phyloP scores from a whole-genome alignment of 208 protist species.

The Acanthamoeba sp. region DNA sequence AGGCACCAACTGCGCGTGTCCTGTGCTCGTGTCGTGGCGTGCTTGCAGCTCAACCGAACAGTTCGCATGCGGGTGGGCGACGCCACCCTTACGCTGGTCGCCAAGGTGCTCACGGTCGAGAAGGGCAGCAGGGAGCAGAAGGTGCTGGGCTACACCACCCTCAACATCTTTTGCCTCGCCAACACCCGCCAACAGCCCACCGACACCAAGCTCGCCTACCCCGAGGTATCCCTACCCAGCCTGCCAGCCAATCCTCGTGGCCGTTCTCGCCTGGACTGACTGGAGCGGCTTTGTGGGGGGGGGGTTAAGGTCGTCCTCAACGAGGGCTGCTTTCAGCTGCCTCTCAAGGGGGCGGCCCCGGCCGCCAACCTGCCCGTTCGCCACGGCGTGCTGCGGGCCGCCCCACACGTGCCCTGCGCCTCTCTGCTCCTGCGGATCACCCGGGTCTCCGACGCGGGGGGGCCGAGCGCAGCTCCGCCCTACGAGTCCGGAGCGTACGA shows the following conservation, averaged over 20 bases:
- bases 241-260: too few species aligned
- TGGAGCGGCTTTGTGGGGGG: background rate
- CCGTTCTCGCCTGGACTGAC: background rate
- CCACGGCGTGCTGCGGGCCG: background rate
- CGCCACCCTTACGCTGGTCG: constrained; percentile 27
- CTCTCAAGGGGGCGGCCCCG: background rate
- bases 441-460: background rate
- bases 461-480: background rate
- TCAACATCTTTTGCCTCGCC: constrained; percentile 23
- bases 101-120: background rate
- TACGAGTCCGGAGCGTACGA: constrained; percentile 12
- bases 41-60: background rate
- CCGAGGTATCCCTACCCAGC: background rate
- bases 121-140: background rate
- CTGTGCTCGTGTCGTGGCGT: too few species aligned
- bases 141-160: background rate
- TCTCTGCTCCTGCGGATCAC: background rate
- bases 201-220: background rate
- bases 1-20: background rate
- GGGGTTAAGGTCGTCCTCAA: background rate
- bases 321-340: background rate
- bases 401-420: background rate
- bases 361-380: background rate
- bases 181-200: background rate
- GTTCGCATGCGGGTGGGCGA: background rate